A percentile compares a stretch with the other conserved stretches of the same genome.
Evolutionary conservation across 208 protist genomes (phyloP).

Genomic region (Borovskyia barvae): DNA sequence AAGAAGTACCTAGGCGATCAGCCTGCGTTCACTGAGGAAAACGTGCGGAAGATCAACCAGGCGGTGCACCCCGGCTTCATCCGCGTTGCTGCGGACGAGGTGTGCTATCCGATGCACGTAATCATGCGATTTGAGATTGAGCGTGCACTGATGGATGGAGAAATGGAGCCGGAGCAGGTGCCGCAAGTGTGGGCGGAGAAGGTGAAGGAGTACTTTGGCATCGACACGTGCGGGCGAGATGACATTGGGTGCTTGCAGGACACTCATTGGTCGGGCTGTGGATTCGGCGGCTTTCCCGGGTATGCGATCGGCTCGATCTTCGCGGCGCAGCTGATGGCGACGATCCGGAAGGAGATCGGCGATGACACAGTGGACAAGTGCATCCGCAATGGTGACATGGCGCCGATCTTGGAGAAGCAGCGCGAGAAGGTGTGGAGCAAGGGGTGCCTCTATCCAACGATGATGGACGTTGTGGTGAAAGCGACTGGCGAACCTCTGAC

Average conservation of each 20-base stretch:
- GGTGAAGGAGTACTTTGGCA: slow-evolving; percentile 82
- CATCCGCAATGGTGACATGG: slow-evolving; percentile 52
- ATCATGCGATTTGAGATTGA: slow-evolving; percentile 89
- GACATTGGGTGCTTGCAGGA: slow-evolving; percentile 80
- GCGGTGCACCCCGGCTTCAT: slow-evolving; percentile 69
- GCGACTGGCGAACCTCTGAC: slow-evolving; percentile 73
- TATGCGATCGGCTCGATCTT: slow-evolving; percentile 77
- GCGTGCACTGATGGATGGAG: slow-evolving; percentile 73
- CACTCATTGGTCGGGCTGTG: slow-evolving; percentile 70
- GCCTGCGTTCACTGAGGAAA: slow-evolving; percentile 43
- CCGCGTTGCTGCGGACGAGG: slow-evolving; percentile 83
- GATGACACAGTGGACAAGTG: slow-evolving; percentile 36
- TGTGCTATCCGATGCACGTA: slow-evolving; percentile 87
- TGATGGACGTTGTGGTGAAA: slow-evolving; percentile 65
- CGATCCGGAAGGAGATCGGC: slow-evolving; percentile 55
- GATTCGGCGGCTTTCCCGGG: slow-evolving; percentile 79
- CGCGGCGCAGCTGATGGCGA: slow-evolving; percentile 72
- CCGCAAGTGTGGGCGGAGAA: slow-evolving; percentile 73
- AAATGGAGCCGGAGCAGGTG: slow-evolving; percentile 63
- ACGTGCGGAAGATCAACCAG: slow-evolving; percentile 46
- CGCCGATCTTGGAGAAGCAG: slow-evolving; percentile 52
- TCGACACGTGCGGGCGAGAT: slow-evolving; percentile 65
- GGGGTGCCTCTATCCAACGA: slow-evolving; percentile 45
- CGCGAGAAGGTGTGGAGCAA: slow-evolving; percentile 58
- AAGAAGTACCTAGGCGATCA: slow-evolving; percentile 51